Evolutionary conservation across 495 filamentous ascomycete genomes (phyloP).

Genomic region (Lasiosphaeriaceae sp.): DNA sequence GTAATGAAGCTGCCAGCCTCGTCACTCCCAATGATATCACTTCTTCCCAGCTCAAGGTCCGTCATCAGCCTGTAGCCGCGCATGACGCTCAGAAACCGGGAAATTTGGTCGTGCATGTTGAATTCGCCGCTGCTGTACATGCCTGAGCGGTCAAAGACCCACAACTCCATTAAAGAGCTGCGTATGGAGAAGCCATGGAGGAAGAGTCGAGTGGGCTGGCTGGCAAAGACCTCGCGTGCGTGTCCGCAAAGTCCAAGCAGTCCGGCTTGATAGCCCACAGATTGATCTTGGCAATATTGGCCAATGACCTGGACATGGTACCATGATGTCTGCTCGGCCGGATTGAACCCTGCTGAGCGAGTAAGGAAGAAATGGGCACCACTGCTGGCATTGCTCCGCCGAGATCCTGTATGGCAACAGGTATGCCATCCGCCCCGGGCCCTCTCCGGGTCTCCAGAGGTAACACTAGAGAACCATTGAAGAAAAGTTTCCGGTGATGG

Average conservation of each 20-base stretch:
- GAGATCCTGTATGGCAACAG: background rate
- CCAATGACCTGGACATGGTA: background rate
- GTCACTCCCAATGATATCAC: conserved; percentile 17
- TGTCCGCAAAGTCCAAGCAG: conserved; percentile 23
- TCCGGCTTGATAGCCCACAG: conserved; percentile 21
- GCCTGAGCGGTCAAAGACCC: conserved; percentile 44
- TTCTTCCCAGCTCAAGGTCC: conserved; percentile 18
- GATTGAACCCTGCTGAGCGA: background rate
- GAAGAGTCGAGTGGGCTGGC: conserved; percentile 28
- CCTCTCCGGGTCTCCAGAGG: background rate
- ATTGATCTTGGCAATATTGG: background rate
- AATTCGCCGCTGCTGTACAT: conserved; percentile 36
- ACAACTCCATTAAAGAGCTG: conserved; percentile 32
- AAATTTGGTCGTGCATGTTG: conserved; percentile 33
- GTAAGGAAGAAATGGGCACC: background rate
- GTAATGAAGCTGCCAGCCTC: conserved; percentile 18
- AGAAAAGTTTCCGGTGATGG: background rate
- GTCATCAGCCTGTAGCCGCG: conserved; percentile 25
- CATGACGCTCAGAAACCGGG: conserved; percentile 27
- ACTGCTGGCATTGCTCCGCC: background rate
- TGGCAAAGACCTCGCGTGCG: conserved; percentile 21
- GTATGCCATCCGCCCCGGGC: background rate
- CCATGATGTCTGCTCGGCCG: background rate
- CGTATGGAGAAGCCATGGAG: conserved; percentile 37
- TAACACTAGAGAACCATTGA: background rate